A percentile compares a stretch with the other conserved stretches of the same genome.
These are phyloP conservation scores for Penicillium longicatenatum DNA, from an alignment of 495 filamentous ascomycete species.

Conservation along the genomic window DNA sequence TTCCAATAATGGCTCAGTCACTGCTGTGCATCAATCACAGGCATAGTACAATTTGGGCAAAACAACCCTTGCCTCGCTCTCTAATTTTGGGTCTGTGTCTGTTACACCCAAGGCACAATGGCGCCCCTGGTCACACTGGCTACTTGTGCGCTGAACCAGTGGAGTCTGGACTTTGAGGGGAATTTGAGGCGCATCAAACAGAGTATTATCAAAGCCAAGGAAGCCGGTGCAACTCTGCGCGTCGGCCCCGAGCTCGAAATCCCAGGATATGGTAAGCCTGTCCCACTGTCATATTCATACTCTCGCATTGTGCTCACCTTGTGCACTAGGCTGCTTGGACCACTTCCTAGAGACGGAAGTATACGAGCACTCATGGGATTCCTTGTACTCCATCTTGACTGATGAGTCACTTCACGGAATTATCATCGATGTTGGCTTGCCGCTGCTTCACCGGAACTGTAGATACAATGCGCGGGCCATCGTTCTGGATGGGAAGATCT, in stretches of 20 bases:
- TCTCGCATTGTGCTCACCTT: not conserved
- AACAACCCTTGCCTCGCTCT: not conserved
- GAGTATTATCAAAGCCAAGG: conserved; percentile 15
- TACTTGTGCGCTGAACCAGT: conserved; percentile 19
- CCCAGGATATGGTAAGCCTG: conserved; percentile 12
- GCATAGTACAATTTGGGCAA: not conserved
- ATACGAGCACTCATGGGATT: conserved; percentile 16
- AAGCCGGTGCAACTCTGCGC: conserved; percentile 14
- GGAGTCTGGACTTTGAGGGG: conserved; percentile 17
- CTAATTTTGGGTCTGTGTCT: not conserved
- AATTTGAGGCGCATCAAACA: conserved; percentile 22
- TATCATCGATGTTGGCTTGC: conserved; percentile 15
- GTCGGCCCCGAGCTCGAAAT: conserved; percentile 16
- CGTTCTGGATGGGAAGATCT: conserved; percentile 62
- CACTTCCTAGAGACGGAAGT: conserved; percentile 16
- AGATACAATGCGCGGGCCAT: conserved; percentile 48
- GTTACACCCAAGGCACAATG: conserved; percentile 3
- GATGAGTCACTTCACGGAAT: conserved; percentile 11
- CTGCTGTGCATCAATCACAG: not conserved
- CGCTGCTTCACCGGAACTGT: conserved; percentile 16
- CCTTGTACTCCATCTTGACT: conserved; percentile 16
- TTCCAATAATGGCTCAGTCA: not conserved
- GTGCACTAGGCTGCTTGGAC: conserved; percentile 12
- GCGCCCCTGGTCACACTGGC: conserved; percentile 15
- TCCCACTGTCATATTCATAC: not conserved